Evolutionary conservation across 768 basidiomycete genomes (phyloP).

Genomic region (Russula earlei): DNA sequence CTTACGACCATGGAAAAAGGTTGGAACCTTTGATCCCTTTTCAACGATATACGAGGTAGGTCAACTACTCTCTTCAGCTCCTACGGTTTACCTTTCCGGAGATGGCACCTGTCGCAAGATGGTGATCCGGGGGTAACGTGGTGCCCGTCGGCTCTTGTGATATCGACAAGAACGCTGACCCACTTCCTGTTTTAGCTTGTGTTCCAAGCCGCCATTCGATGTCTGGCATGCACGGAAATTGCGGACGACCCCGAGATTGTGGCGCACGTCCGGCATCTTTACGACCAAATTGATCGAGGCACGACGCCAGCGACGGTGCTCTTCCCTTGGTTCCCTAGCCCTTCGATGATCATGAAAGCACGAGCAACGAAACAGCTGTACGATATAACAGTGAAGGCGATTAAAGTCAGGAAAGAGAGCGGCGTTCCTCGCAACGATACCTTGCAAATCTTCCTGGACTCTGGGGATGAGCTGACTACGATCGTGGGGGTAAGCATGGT

Average conservation of each 20-base stretch:
- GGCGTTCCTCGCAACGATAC: constrained; percentile 54
- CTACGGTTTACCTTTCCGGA: not conserved
- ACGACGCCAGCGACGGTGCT: constrained; percentile 68
- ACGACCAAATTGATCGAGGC: constrained; percentile 57
- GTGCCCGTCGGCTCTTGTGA: not conserved
- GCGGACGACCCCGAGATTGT: constrained; percentile 56
- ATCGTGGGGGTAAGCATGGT: constrained; percentile 53
- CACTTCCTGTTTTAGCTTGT: constrained; percentile 32
- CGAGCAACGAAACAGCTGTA: constrained; percentile 71
- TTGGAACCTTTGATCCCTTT: constrained; percentile 64
- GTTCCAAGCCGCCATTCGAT: constrained; percentile 66
- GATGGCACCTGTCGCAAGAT: constrained; percentile 1
- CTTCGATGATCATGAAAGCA: constrained; percentile 60
- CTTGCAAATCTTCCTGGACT: constrained; percentile 65
- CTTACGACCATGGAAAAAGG: constrained; percentile 56
- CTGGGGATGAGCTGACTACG: constrained; percentile 54
- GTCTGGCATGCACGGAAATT: constrained; percentile 58
- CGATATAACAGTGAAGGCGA: constrained; percentile 50
- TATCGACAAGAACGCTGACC: not conserved
- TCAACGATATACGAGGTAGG: constrained; percentile 58
- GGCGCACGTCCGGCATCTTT: constrained; percentile 50
- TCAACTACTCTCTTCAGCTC: not conserved
- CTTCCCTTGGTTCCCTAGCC: constrained; percentile 67
- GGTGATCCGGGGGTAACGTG: not conserved
- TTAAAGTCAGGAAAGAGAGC: constrained; percentile 47